Conservation (phyloP, 192 early-diverging fungal species). For the Spizellomyces sp. region DNA sequence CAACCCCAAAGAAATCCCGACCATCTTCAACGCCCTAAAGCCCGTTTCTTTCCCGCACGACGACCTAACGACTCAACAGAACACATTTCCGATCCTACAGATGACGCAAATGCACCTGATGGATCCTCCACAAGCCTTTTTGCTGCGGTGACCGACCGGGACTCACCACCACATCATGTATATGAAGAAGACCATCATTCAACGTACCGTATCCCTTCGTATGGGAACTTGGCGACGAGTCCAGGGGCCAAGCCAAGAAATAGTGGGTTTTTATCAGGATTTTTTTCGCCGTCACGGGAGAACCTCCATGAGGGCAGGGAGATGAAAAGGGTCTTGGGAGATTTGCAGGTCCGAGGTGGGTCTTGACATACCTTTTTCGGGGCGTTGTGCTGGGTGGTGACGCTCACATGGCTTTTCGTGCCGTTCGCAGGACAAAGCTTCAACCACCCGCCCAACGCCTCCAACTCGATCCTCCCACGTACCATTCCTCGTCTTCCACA, state of each 20-base stretch:
- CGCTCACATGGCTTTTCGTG: not conserved
- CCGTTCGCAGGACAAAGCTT: conserved; percentile 23
- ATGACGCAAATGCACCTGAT: not conserved
- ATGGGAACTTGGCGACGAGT: not conserved
- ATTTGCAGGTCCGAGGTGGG: conserved; percentile 18
- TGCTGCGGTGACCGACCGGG: not conserved
- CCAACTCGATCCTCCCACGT: conserved; percentile 5
- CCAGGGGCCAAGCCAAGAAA: not conserved
- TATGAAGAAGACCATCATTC: not conserved
- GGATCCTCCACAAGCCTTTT: not conserved
- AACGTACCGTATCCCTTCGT: not conserved
- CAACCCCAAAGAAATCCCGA: not conserved
- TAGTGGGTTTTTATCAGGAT: not conserved
- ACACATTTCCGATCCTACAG: not conserved
- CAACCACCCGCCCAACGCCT: conserved; percentile 22
- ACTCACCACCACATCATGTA: not conserved
- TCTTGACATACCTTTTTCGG: not conserved
- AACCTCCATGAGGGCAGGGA: not conserved
- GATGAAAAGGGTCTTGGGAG: conserved; percentile 4
- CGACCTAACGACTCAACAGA: not conserved
- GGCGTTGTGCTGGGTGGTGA: not conserved
- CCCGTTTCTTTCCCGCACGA: not conserved
- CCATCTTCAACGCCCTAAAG: not conserved
- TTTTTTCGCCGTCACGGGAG: not conserved
- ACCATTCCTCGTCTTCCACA: not conserved